Evolutionary conservation across 208 protist species (phyloP), one percentile per base, ranked within the genome.

Genomic region (Angomonas ambiguus): DNA sequence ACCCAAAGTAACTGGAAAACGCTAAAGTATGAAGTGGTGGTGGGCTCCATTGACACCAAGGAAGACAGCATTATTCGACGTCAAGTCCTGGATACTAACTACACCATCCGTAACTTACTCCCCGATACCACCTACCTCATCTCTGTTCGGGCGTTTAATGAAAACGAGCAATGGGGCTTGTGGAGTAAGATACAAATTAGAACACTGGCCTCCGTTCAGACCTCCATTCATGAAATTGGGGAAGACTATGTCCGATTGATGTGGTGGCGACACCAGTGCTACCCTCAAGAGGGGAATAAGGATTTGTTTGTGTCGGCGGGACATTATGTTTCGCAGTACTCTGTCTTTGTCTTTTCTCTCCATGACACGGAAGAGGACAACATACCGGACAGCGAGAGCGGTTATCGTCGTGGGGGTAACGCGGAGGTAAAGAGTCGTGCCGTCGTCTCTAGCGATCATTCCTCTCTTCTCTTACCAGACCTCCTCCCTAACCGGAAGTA

Each of bases 211-310:
- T 72, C 87, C 22, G 69, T 97, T 60, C 68, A 72, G n/a, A 87
- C 85, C 2, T 72, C 79, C 28, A 72, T 92, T 24, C 85, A 97
- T 75, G 92, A 97, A 65, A 92, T 97, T 61, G 90, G 90, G 32
- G 92, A 97, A 69, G 92, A 97, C 72, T 97, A 92, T 78, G 83
- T 88, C 32, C 79, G 90, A 1, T 77, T 97, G 20, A 83, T 94
- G 80, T 97, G 92, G 90, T 82, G 95, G 67, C 82, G 92, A 11
- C 45, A 66, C 35, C 62, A 64, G 58, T 68, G 77, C 65, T 49
- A n/a, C n/a, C 62, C 66, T 59, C 18, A 77, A 62, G 53, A 66
- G 24, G 62, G 45, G 45, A 48, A 72, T 41, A 51, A 38, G 18
- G 68, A 38, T n/a, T 22, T 38, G 10, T 32, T 79, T 27, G 75